Evolutionary conservation across 345 rosid species (phyloP).

Genomic region (Microthlaspi erraticum): DNA sequence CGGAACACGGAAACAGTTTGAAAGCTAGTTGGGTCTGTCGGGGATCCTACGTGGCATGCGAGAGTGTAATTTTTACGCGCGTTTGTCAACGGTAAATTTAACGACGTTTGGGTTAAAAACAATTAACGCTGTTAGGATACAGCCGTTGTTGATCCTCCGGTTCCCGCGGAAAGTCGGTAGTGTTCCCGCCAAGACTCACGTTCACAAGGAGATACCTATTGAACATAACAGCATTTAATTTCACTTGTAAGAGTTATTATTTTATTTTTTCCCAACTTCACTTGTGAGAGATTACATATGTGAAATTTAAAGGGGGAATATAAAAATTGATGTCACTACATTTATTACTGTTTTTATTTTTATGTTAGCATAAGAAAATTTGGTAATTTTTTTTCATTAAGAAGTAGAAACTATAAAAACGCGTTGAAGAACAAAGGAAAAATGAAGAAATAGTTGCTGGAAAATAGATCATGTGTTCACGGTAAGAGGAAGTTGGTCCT

Average conservation of each 20-base stretch:
- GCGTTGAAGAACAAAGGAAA: conserved; percentile 8
- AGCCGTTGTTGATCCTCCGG: conserved; percentile 31
- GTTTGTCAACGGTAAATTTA: conserved; percentile 5
- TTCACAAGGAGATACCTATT: conserved; percentile 21
- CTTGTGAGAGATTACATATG: background rate
- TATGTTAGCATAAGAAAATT: background rate
- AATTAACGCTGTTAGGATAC: conserved; percentile 25
- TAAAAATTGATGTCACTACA: background rate
- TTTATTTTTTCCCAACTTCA: background rate
- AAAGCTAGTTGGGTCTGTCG: conserved; percentile 6
- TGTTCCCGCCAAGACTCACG: conserved; percentile 29
- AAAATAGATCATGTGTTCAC: background rate
- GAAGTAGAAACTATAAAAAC: background rate
- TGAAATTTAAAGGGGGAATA: background rate
- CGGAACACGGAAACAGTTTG: conserved; percentile 5
- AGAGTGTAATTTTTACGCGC: conserved; percentile 16
- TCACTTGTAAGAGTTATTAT: background rate
- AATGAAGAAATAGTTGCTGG: background rate
- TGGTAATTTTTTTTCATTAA: background rate
- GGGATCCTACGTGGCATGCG: conserved; percentile 31
- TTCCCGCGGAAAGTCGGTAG: conserved; percentile 31
- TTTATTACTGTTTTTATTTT: background rate
- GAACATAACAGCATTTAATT: background rate
- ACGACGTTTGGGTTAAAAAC: conserved; percentile 12
- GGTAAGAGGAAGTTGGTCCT: conserved; percentile 26